Conservation (phyloP, 73 alveolate species). For the Tetrahymena borealis region DNA sequence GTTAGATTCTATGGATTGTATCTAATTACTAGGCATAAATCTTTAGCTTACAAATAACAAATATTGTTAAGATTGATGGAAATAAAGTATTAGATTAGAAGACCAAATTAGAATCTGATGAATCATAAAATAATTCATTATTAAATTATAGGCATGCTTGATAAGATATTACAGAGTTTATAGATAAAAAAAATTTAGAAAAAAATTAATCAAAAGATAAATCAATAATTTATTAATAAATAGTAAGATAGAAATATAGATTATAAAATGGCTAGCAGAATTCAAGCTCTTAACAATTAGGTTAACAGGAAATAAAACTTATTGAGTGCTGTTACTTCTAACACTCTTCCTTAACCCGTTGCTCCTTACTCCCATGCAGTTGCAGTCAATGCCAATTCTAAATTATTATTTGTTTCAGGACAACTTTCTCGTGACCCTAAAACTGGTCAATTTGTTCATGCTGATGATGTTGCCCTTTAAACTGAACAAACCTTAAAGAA, state of each 20-base stretch:
- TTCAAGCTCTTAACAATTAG: neutral
- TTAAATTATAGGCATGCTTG: too few species aligned
- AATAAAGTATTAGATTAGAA: too few species aligned
- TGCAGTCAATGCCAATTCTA: neutral
- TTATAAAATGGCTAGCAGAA: neutral
- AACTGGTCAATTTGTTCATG: neutral
- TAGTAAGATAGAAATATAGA: neutral
- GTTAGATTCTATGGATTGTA: too few species aligned
- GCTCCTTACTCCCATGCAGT: neutral
- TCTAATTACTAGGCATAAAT: too few species aligned
- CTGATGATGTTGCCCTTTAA: conserved; percentile 33
- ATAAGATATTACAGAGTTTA: too few species aligned
- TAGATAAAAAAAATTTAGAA: too few species aligned
- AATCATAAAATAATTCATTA: too few species aligned
- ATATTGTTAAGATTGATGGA: too few species aligned
- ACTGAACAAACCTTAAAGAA: conserved; percentile 26
- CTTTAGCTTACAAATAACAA: too few species aligned
- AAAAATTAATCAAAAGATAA: too few species aligned
- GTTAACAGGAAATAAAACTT: neutral
- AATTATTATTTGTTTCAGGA: neutral
- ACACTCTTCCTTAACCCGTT: neutral
- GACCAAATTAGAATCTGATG: too few species aligned
- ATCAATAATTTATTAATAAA: neutral
- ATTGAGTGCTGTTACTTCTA: neutral
- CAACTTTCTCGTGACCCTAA: neutral